Evolutionary conservation across 305 asterid genomes (phyloP).

Genomic region (Euphrasia arctica): DNA sequence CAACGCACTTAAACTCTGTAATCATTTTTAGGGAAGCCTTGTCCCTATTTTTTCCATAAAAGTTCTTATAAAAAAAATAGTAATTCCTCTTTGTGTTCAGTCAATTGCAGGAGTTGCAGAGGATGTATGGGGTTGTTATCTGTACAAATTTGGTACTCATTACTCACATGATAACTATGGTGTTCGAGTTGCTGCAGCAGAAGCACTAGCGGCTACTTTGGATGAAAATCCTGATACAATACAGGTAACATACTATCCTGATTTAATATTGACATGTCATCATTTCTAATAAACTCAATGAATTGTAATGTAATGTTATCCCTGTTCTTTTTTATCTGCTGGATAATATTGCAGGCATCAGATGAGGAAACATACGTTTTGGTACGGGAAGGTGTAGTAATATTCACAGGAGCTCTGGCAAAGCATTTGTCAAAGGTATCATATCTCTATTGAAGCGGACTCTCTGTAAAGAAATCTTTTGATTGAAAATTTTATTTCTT

Average conservation of each 20-base stretch:
- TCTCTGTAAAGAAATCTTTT: not conserved
- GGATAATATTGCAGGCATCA: conserved; percentile 58
- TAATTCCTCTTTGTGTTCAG: conserved; percentile 41
- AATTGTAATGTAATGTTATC: conserved; percentile 16
- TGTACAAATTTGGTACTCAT: conserved; percentile 85
- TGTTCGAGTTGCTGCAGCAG: conserved; percentile 96
- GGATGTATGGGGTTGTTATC: conserved; percentile 91
- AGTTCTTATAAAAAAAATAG: conserved; percentile 15
- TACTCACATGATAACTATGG: conserved; percentile 82
- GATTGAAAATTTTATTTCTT: conserved; percentile 16
- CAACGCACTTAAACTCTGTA: not conserved
- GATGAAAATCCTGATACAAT: conserved; percentile 95
- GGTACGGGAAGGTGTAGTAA: conserved; percentile 99
- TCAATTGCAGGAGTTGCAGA: conserved; percentile 92
- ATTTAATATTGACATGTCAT: conserved; percentile 10
- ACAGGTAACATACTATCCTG: conserved; percentile 50
- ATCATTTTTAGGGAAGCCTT: not conserved
- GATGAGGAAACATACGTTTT: conserved; percentile 95
- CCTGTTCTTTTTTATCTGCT: conserved; percentile 13
- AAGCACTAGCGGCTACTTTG: conserved; percentile 97
- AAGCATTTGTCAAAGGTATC: conserved; percentile 82
- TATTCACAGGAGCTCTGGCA: conserved; percentile 96
- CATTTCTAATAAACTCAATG: conserved; percentile 18
- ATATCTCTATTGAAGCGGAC: conserved; percentile 19
- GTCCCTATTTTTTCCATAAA: not conserved